These are phyloP conservation scores for Phascolomyces articulosus DNA, from an alignment of 371 early-diverging fungal genomes.

Conservation along the genomic window DNA sequence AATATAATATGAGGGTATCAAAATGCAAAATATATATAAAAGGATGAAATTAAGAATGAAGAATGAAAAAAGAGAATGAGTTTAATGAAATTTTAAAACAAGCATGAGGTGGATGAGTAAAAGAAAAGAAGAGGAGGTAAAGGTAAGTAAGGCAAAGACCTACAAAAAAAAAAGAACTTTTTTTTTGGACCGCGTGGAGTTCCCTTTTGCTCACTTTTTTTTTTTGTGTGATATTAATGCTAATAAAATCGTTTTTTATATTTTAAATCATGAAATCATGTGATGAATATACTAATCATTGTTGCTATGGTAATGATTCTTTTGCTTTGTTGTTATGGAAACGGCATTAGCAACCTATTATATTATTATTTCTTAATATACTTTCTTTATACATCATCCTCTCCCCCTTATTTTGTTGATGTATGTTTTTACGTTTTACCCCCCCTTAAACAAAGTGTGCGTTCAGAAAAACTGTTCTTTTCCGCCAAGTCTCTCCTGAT, in stretches of 20 bases:
- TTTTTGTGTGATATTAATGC: not conserved
- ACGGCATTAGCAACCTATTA: too few relatives aligned
- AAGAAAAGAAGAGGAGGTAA: conserved; percentile 12
- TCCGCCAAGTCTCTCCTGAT: not conserved
- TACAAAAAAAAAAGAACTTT: conserved; percentile 9
- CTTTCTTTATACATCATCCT: not conserved
- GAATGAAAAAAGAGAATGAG: conserved; percentile 7
- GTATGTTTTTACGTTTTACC: not conserved
- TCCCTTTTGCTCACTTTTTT: not conserved
- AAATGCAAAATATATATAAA: conserved; percentile 1
- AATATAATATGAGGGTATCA: not conserved
- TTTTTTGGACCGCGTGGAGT: conserved; percentile 8
- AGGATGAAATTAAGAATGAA: conserved; percentile 3
- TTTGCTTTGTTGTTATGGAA: too few relatives aligned
- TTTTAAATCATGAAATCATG: too few relatives aligned
- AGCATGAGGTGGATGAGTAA: not conserved
- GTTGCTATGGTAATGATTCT: too few relatives aligned
- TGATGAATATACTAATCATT: too few relatives aligned
- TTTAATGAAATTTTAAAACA: not conserved
- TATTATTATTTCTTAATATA: too few relatives aligned
- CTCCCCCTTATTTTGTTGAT: not conserved
- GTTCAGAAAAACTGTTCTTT: too few relatives aligned
- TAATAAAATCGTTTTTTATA: too few relatives aligned
- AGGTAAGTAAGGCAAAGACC: not conserved
- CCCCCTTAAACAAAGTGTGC: not conserved